Evolutionary conservation across 305 asterid species (phyloP), one percentile per base, ranked within the genome.

Genomic region (Fraxinus xanthoxyloides): DNA sequence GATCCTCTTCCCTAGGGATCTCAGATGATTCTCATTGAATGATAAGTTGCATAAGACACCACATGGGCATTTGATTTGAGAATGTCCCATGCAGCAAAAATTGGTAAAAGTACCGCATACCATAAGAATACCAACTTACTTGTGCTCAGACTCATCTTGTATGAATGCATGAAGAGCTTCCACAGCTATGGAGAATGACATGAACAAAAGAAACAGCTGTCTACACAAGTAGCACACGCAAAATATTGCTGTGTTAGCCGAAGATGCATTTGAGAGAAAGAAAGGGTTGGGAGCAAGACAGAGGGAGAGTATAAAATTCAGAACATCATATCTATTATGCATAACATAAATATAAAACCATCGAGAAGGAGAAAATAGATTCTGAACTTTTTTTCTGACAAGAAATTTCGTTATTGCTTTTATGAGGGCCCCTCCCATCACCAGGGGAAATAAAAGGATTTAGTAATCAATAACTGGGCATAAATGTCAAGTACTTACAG

Each of bases 91-190:
- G 73, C 31, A 40, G 46, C 43, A 30, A 17, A 30, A 69, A 4
- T 30, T 69, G 75, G 40, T 30, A 69, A 30, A 12, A 30, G 75
- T 30, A 28, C 75, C 2, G n/a, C 13, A 51, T 77, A 28, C 31
- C 67, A 35, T 78, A 69, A 80, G 31, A 84, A 83, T 56, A 63
- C 54, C 82, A 86, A 88, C 97, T 89, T 93, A 94, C 99, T 90
- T 96, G 98, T 96, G 99, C 87, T 93, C 99, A 17, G 98, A 94
- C 85, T 96, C 99, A 85, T 96, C 98, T 84, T 96, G 98, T 86
- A 94, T 91, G 88, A 96, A 96, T 3, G 98, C 95, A 76, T 96
- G 99, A 84, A 96, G 98, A 32, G 94, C 99, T 92, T 96, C 98
- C 88, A 94, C 98, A 19, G 97, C 97, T 80, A 96, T 84, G 90